Base-by-base conservation (phyloP, 163 green algal genomes). In the Chlamydomonas reinhardtii region DNA sequence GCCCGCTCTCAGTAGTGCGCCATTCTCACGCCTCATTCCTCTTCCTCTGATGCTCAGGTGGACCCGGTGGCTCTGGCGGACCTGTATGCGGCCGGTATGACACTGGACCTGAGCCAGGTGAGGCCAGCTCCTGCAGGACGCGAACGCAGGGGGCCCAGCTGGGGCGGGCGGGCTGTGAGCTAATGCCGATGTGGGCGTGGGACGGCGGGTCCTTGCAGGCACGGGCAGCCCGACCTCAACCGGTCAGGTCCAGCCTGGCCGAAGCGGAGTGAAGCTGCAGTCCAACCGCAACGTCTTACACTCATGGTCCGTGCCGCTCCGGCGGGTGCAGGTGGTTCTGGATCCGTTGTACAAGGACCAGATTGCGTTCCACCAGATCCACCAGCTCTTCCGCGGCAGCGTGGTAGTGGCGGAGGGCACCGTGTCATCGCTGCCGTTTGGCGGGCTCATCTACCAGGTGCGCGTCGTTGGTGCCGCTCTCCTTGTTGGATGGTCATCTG, bases 371-470 rank as follows among this genome's bases (percentile, higher is more conserved):
- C 54, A 78, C 27, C 68, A 70, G 54, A 85, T 85, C 32, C 79
- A 85, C 69, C 68, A 68, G 68, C 79, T 85, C 12, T 77, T 85
- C 34, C 52, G 79, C 29, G 68, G 66, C 32, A 78, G 32, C 54
- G 79, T 85, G 79, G 79, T 85, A 52, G 79, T 85, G 79, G 79
- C 35, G 31, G 48, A 77, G 68, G 79, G 79, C 14, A 72, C 79
- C 9, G 79, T 85, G 54, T 65, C 79, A 27, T 64, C 68, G 37
- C 69, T 85, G 65, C 79, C 79, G 12, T 64, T 85, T 3, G 79
- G 79, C 12, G 79, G 79, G 11, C 69, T 85, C n/a, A 72, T 85
- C 31, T 85, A 85, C 68, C 79, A 85, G 79, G 79, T 85, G 16
- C 4, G 66, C 27, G 12, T 4, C 31, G 15, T 15, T 48, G 39